Percentiles rank a stretch among this genome's conserved stretches.
Evolutionary conservation across 2,329 filamentous ascomycete species (phyloP).

Genomic region (Fusarium sp.): DNA sequence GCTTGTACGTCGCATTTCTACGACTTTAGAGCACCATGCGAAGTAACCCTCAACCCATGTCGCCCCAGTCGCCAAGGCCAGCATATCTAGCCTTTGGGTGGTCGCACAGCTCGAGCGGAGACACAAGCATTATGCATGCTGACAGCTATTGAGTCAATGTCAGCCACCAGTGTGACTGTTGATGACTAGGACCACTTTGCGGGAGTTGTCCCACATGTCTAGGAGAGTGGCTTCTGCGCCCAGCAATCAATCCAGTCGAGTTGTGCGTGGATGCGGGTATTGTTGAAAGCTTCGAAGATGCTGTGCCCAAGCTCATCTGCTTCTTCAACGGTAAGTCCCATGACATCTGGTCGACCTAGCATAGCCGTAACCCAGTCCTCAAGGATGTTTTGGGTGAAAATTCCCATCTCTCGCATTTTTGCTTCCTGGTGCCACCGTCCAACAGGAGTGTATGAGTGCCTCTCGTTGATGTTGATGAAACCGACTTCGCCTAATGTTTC

Average conservation of each 20-base stretch:
- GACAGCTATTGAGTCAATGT: slow-evolving; percentile 28
- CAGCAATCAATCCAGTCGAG: slow-evolving; percentile 57
- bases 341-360: slow-evolving; percentile 51
- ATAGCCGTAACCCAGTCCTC: slow-evolving; percentile 56
- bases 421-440: slow-evolving; percentile 57
- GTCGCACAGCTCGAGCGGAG: slow-evolving; percentile 19
- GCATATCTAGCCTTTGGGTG: slow-evolving; percentile 15
- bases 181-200: slow-evolving; percentile 7
- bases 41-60: slow-evolving; percentile 30
- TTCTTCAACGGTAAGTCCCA: slow-evolving; percentile 55
- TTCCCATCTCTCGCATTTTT: slow-evolving; percentile 56
- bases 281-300: slow-evolving; percentile 52
- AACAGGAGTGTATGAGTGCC: slow-evolving; percentile 52
- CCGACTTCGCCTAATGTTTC: slow-evolving; percentile 51
- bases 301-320: slow-evolving; percentile 53
- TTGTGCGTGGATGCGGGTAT: slow-evolving; percentile 53
- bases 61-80: slow-evolving; percentile 8
- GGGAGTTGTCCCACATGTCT: slow-evolving; percentile 8
- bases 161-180: slow-evolving; percentile 11
- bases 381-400: slow-evolving; percentile 55
- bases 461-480: slow-evolving; percentile 54
- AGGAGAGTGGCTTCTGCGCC: slow-evolving; percentile 56
- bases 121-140: slow-evolving; percentile 25
- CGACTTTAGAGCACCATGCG: slow-evolving; percentile 32
- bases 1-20: slow-evolving; percentile 17